Conservation (phyloP, 257 asterid genomes). For the Ajuga chamaepitys region DNA sequence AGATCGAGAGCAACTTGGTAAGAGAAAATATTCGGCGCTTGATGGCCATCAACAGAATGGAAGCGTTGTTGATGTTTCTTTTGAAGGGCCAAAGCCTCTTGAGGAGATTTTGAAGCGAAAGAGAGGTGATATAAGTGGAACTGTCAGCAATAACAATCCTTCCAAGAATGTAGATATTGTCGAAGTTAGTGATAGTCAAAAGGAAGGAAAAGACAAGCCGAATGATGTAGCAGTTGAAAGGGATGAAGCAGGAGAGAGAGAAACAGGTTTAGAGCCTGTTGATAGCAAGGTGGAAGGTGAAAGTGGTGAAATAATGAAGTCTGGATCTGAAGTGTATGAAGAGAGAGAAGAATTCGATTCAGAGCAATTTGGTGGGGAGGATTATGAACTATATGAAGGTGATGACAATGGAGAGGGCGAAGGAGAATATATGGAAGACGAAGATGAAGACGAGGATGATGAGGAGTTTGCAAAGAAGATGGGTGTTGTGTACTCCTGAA, state of each 20-base stretch:
- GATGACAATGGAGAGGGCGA: slow-evolving; percentile 48
- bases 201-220: slow-evolving; percentile 13
- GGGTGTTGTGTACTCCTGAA: slow-evolving; percentile 71
- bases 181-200: slow-evolving; percentile 21
- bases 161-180: slow-evolving; percentile 10
- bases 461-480: slow-evolving; percentile 91
- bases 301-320: slow-evolving; percentile 35
- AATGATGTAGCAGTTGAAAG: slow-evolving; percentile 16
- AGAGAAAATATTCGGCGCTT: slow-evolving; percentile 44
- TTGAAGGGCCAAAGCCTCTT: slow-evolving; percentile 92
- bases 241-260: slow-evolving; percentile 19
- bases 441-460: slow-evolving; percentile 54
- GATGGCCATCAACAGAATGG: slow-evolving; percentile 40
- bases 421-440: slow-evolving; percentile 48
- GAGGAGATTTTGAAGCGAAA: slow-evolving; percentile 79
- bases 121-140: slow-evolving; percentile 36
- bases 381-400: slow-evolving; percentile 44
- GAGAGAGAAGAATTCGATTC: slow-evolving; percentile 45
- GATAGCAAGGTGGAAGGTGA: slow-evolving; percentile 34
- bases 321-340: slow-evolving; percentile 42
- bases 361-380: slow-evolving; percentile 62
- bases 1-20: slow-evolving; percentile 51
- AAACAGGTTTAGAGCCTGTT: slow-evolving; percentile 1
- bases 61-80: slow-evolving; percentile 42
- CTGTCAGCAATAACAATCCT: too few species aligned